Percentiles rank a stretch among this genome's conserved stretches.
Conservation (phyloP, 129 eudicot genomes). For the Tagetes erecta region DNA sequence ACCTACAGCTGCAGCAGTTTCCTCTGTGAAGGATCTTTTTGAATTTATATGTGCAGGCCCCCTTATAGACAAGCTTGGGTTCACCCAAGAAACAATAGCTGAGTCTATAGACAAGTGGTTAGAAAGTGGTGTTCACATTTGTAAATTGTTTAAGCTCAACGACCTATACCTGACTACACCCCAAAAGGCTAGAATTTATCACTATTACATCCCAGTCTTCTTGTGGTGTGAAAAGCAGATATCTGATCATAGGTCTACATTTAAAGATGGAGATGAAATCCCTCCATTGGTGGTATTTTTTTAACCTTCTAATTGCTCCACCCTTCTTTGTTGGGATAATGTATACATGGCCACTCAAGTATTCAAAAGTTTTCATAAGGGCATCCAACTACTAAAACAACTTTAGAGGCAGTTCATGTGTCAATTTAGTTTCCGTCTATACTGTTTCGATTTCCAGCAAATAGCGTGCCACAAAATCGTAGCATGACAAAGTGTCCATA, state of each 20-base stretch:
- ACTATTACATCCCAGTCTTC: conserved; percentile 90
- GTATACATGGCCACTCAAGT: neutral
- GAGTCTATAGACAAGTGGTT: conserved; percentile 91
- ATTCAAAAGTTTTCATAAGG: neutral
- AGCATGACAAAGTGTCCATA: neutral
- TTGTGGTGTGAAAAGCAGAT: conserved; percentile 92
- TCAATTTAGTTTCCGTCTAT: neutral
- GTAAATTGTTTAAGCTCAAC: conserved; percentile 76
- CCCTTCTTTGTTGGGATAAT: conserved; percentile 14
- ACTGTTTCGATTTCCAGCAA: neutral
- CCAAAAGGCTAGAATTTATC: conserved; percentile 84
- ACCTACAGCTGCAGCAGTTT: conserved; percentile 53
- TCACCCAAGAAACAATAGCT: conserved; percentile 63
- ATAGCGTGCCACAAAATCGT: neutral
- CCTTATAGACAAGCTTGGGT: conserved; percentile 62
- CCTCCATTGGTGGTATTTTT: conserved; percentile 86
- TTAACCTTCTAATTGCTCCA: conserved; percentile 5
- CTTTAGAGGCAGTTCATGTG: neutral
- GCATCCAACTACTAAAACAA: neutral
- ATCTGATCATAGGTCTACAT: conserved; percentile 58
- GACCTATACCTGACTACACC: conserved; percentile 70
- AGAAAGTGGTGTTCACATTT: conserved; percentile 58
- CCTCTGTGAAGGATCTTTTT: conserved; percentile 82
- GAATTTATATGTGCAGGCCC: conserved; percentile 91
- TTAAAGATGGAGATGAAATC: conserved; percentile 75